These are phyloP conservation scores for Usnea hakonensis DNA, from an alignment of 495 filamentous ascomycete species.

Conservation along the genomic window DNA sequence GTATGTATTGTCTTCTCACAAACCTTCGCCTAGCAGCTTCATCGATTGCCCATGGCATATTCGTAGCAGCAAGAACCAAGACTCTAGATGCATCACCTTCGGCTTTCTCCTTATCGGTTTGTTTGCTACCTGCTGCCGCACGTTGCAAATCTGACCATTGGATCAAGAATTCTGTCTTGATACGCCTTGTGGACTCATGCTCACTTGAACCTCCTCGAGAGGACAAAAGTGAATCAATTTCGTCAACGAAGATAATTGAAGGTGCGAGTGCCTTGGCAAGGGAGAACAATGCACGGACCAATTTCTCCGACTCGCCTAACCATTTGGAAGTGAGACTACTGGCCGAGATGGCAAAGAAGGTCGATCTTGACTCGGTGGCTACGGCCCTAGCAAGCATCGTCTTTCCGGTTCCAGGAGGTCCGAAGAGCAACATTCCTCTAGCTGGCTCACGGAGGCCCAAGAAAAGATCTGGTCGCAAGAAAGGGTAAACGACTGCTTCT, in stretches of 20 bases:
- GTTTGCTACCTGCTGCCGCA: conserved; percentile 81
- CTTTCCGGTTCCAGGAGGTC: conserved; percentile 93
- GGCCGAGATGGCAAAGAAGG: conserved; percentile 95
- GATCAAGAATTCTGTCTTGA: conserved; percentile 97
- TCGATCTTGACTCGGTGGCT: conserved; percentile 88
- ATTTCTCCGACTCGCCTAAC: conserved; percentile 93
- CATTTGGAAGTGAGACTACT: conserved; percentile 94
- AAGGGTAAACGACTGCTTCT: conserved; percentile 95
- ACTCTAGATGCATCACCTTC: conserved; percentile 85
- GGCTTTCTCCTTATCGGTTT: conserved; percentile 55
- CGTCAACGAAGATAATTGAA: conserved; percentile 97
- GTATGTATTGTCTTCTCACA: conserved; percentile 92
- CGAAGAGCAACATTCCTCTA: conserved; percentile 91
- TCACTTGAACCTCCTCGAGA: conserved; percentile 76
- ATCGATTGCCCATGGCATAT: conserved; percentile 96
- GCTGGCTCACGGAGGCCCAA: conserved; percentile 92
- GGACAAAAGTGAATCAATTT: conserved; percentile 92
- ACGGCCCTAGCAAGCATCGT: conserved; percentile 97
- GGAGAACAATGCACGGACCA: conserved; percentile 95
- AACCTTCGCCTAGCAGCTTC: conserved; percentile 89
- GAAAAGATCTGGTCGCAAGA: conserved; percentile 92
- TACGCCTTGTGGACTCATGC: conserved; percentile 85
- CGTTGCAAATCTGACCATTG: conserved; percentile 93
- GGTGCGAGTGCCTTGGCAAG: conserved; percentile 97
- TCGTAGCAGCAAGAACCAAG: conserved; percentile 90